Evolutionary conservation across 352 stramenopile genomes (phyloP), one percentile per base, ranked within the genome.

Genomic region (Globisporangium parvum): DNA sequence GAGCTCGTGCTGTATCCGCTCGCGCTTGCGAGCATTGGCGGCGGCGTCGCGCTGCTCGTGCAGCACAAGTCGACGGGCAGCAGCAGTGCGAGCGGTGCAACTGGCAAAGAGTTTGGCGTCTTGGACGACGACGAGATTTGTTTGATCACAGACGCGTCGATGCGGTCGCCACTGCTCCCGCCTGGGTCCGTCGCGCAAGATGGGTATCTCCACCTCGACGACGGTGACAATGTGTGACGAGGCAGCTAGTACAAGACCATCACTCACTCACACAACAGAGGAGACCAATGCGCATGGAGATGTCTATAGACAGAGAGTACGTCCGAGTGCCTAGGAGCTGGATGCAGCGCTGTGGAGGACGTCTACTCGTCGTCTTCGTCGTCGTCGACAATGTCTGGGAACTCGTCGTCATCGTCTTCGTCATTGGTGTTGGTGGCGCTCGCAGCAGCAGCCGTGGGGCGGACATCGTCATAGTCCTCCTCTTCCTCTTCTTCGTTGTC

Each of bases 341-440:
- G 31, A 37, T 37, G 31, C 31, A 37, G 10, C 31, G 49, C 21
- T 17, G 18, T 31, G 3, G 24, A 31, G 26, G 6, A 31, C 23
- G 3, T 62, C 47, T 80, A 80, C 49, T 73, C 63, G 45, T 85
- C 70, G 24, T 78, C 75, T 14, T 83, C 80, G 55, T 87, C 80
- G 55, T 87, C 80, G 44, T 80, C 71, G 12, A 93, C 77, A 57
- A 93, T 93, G 48, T 93, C 80, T 0, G 84, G 84, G 57, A 93
- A 91, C 53, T 93, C 81, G 33, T 88, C 79, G 47, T 91, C 80
- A 40, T 89, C 79, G 17, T 73, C 63, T 17, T 73, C 66, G 11
- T 63, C 57, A 6, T 71, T 17, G n/a, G n/a, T n/a, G 44, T 15
- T 35, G 14, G 3, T 26, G 1, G 47, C 24, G 14, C 10, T 21